Base-by-base conservation (phyloP, 805 yeast genomes). In the Candida xyloterini region DNA sequence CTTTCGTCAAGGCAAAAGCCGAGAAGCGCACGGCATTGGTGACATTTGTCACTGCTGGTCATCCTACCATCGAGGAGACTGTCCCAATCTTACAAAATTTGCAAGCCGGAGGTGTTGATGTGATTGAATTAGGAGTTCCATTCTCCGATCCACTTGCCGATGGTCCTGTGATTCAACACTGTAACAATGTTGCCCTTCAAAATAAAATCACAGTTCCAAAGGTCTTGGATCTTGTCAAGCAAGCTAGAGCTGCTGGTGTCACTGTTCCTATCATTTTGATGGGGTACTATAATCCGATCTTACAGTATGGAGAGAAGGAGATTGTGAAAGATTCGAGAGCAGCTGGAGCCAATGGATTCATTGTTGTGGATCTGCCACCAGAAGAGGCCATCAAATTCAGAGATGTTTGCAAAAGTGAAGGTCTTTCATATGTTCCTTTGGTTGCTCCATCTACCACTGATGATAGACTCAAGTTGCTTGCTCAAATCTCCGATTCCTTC, bases 131-230 rank as follows among this genome's bases (percentile, higher is more conserved):
- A 33, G 99, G 99, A 47, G 68, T 93, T 60, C 99, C 99, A 33
- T 93, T 93, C 63, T 83, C 96, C 15, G 99, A 93, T 62, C 99
- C 99, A 27, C 89, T 93, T 61, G 99, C 98, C 24, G 99, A 93
- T 63, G 99, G 99, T 33, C 95, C 98, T 27, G 87, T 95, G 13
- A 93, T 93, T 56, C 99, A 93, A 68, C 79, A 70, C 24, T 88
- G 98, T 27, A 90, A 90, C 67, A 77, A 76, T 15, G 70, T 67
- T n/a, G 93, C 99, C 14, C 72, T 93, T 48, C 73, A 76, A 18
- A 91, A 93, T 55, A 95, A 95, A 10, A 77, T 89, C 44, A 82
- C 88, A 22, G 79, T 88, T 47, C 60, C 68, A 7, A 70, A 72
- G 55, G 80, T 88, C 49, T 66, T 93, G 44, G 89, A 84, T 11